These are phyloP conservation scores for Lasiodiplodia theobromae DNA, from an alignment of 2,329 filamentous ascomycete genomes.

Conservation along the genomic window DNA sequence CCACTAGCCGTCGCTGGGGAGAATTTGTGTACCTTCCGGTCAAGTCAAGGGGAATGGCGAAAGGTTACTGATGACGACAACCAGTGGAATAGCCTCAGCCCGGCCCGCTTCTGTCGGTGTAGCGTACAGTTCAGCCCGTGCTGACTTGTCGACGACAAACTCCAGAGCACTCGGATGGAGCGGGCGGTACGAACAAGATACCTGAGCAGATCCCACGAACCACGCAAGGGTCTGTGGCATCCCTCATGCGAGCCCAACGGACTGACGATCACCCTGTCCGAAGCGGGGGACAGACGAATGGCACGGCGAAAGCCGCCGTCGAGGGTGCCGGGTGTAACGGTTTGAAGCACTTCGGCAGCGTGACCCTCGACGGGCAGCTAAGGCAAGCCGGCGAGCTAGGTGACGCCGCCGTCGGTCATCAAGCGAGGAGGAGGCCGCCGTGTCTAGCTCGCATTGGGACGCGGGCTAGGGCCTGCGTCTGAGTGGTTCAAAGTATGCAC, in stretches of 20 bases:
- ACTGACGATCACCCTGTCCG: not conserved
- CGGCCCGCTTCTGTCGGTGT: not conserved
- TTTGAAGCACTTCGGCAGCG: conserved; percentile 8
- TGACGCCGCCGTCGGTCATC: no score
- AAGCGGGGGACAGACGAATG: not conserved
- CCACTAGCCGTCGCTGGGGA: not conserved
- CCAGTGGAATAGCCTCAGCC: not conserved
- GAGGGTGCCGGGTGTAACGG: conserved; percentile 12
- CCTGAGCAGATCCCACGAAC: conserved; percentile 20
- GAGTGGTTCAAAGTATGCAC: not conserved
- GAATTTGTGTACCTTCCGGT: not conserved
- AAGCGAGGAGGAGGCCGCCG: not conserved
- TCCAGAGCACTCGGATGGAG: not conserved
- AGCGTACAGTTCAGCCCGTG: not conserved
- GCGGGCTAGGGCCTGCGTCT: not conserved
- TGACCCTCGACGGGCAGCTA: not conserved
- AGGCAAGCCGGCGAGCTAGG: not conserved
- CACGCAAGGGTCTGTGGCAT: conserved; percentile 1
- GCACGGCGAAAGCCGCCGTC: conserved; percentile 4
- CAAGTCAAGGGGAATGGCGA: not conserved
- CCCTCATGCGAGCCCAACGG: not conserved
- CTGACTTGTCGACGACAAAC: not conserved
- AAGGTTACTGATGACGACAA: not conserved
- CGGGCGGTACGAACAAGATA: not conserved
- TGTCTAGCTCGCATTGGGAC: conserved; percentile 3